phyloP scores from a whole-genome alignment of 2,329 filamentous ascomycete species.

The Sporothrix pseudoabietina region DNA sequence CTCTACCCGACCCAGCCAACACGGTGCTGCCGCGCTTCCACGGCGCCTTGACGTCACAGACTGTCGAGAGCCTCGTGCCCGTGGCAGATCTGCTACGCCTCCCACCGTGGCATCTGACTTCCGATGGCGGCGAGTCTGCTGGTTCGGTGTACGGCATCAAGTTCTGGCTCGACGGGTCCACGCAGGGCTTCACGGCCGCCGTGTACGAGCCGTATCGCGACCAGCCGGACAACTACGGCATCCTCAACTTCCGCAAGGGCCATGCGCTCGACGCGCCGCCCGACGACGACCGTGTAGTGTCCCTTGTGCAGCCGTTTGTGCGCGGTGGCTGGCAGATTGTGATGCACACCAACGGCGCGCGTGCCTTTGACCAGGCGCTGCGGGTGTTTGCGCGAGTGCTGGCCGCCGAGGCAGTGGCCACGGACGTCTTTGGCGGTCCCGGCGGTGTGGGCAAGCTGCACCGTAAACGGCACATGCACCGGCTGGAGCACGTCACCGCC shows the following conservation, averaged over 20 bases:
- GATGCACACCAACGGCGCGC: conserved; percentile 33
- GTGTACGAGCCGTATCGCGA: conserved; percentile 28
- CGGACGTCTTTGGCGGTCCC: neutral
- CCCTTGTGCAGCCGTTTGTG: conserved; percentile 31
- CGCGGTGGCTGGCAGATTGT: conserved; percentile 32
- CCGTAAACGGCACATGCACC: conserved; percentile 29
- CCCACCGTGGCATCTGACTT: conserved; percentile 27
- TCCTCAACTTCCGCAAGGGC: conserved; percentile 36
- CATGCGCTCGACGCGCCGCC: conserved; percentile 20
- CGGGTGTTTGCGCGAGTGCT: conserved; percentile 30
- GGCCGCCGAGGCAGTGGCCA: conserved; percentile 24
- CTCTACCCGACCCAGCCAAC: neutral
- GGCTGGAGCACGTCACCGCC: conserved; percentile 32
- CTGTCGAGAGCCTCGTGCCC: conserved; percentile 21
- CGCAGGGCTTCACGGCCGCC: conserved; percentile 31
- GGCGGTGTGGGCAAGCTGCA: neutral
- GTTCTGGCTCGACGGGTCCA: conserved; percentile 32
- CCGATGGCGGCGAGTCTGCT: neutral
- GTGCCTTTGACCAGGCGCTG: conserved; percentile 31
- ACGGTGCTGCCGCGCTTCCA: conserved; percentile 26
- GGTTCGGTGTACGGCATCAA: conserved; percentile 29
- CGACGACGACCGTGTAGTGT: conserved; percentile 29
- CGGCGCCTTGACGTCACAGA: conserved; percentile 26
- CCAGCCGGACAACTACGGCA: conserved; percentile 37
- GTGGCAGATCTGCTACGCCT: conserved; percentile 23